Conservation (phyloP, 495 filamentous ascomycete species). For the Aspergillus egyptiacus region DNA sequence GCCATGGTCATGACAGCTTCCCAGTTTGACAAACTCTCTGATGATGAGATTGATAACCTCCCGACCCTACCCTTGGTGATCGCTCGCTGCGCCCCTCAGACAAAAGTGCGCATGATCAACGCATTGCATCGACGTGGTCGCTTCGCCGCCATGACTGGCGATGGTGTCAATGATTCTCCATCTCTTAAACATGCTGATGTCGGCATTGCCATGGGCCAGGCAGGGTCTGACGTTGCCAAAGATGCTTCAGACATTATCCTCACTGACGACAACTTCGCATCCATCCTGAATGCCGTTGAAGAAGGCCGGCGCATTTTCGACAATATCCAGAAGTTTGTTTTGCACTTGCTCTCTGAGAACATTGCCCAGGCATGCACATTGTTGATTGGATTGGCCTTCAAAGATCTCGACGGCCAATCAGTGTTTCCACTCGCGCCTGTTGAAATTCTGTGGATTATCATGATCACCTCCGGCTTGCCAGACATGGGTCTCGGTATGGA, state of each 20-base stretch:
- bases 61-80: slow-evolving; percentile 64
- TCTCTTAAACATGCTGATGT: slow-evolving; percentile 77
- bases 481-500: slow-evolving; percentile 75
- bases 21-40: slow-evolving; percentile 59
- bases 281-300: slow-evolving; percentile 67
- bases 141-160: slow-evolving; percentile 76
- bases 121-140: slow-evolving; percentile 59
- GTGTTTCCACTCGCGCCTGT: slow-evolving; percentile 69
- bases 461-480: slow-evolving; percentile 66
- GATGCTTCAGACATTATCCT: slow-evolving; percentile 79
- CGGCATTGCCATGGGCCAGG: slow-evolving; percentile 76
- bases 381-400: slow-evolving; percentile 67
- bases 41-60: slow-evolving; percentile 58
- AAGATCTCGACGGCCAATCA: slow-evolving; percentile 55
- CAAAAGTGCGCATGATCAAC: slow-evolving; percentile 74
- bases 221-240: slow-evolving; percentile 79
- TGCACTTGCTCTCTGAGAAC: slow-evolving; percentile 68
- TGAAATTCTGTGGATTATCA: slow-evolving; percentile 74
- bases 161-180: slow-evolving; percentile 83
- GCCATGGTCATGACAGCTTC: slow-evolving; percentile 63
- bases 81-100: slow-evolving; percentile 64
- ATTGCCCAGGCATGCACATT: slow-evolving; percentile 63
- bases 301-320: slow-evolving; percentile 69
- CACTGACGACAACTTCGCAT: slow-evolving; percentile 78
- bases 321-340: slow-evolving; percentile 73